These are phyloP conservation scores for Torrubiella hemipterigena DNA, from an alignment of 2,329 filamentous ascomycete genomes.

Conservation along the genomic window DNA sequence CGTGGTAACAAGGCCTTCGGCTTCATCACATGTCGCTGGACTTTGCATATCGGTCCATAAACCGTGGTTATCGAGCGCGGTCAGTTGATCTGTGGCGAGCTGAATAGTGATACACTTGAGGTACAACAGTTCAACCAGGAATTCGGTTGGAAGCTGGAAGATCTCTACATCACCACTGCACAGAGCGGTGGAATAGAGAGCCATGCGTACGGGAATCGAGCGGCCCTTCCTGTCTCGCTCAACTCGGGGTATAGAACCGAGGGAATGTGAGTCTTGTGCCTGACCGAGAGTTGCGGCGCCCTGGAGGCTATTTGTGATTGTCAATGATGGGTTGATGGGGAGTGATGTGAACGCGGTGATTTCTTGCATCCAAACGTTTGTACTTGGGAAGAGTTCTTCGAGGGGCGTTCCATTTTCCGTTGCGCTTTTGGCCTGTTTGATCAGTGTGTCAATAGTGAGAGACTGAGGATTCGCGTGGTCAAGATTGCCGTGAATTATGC, in stretches of 20 bases:
- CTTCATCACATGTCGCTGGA: constrained; percentile 21
- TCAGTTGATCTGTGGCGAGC: constrained; percentile 42
- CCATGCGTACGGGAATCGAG: constrained; percentile 64
- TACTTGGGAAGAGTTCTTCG: constrained; percentile 49
- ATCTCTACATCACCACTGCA: constrained; percentile 30
- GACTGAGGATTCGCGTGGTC: constrained; percentile 35
- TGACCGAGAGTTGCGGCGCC: constrained; percentile 53
- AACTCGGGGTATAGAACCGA: constrained; percentile 16
- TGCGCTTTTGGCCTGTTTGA: constrained; percentile 31
- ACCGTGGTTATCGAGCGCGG: constrained; percentile 26
- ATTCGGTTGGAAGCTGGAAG: constrained; percentile 23
- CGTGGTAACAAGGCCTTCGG: constrained; percentile 30
- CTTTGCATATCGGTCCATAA: constrained; percentile 33
- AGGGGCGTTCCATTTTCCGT: constrained; percentile 14
- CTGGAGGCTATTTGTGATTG: constrained; percentile 61
- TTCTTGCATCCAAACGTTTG: constrained; percentile 52
- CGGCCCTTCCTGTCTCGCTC: constrained; percentile 55
- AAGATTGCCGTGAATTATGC: constrained; percentile 43
- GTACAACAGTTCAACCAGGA: constrained; percentile 38
- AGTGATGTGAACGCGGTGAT: constrained; percentile 41
- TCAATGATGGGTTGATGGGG: constrained; percentile 49
- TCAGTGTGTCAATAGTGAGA: constrained; percentile 41
- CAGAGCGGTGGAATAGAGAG: constrained; percentile 54
- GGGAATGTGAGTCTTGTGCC: constrained; percentile 22
- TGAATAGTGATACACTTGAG: constrained; percentile 38